Conservation (phyloP, 345 rosid species). For the Camelina neglecta region DNA sequence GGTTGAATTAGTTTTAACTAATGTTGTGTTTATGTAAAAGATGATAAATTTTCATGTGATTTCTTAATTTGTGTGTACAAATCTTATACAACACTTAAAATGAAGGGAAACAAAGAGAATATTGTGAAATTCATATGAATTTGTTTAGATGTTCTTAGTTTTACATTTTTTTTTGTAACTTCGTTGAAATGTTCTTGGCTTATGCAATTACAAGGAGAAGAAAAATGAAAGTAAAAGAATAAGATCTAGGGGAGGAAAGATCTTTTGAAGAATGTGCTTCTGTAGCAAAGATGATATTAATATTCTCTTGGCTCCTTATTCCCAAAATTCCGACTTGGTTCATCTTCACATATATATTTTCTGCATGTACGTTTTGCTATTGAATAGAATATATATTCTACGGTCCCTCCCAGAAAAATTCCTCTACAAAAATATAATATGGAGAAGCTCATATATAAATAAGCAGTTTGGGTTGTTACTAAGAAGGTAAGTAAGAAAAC, state of each 20-base stretch:
- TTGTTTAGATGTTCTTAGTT: background rate
- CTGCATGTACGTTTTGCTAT: constrained; percentile 11
- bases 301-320: constrained; percentile 16
- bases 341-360: constrained; percentile 27
- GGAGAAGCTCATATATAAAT: constrained; percentile 27
- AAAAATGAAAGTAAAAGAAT: background rate
- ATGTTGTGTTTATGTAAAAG: no score
- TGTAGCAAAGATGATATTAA: background rate
- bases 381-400: constrained; percentile 6
- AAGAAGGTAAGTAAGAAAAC: constrained; percentile 13
- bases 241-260: constrained; percentile 9
- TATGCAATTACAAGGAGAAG: background rate
- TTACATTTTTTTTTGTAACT: background rate
- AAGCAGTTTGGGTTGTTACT: background rate
- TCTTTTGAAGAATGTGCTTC: constrained; percentile 13
- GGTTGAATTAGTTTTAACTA: no score
- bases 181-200: background rate
- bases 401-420: constrained; percentile 20
- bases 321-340: constrained; percentile 41
- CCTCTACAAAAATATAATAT: background rate
- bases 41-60: no score
- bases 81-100: no score
- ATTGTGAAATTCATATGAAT: no score
- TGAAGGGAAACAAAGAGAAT: no score
- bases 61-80: no score